phyloP scores from a whole-genome alignment of 768 basidiomycete species.

The Lentinula sp. region DNA sequence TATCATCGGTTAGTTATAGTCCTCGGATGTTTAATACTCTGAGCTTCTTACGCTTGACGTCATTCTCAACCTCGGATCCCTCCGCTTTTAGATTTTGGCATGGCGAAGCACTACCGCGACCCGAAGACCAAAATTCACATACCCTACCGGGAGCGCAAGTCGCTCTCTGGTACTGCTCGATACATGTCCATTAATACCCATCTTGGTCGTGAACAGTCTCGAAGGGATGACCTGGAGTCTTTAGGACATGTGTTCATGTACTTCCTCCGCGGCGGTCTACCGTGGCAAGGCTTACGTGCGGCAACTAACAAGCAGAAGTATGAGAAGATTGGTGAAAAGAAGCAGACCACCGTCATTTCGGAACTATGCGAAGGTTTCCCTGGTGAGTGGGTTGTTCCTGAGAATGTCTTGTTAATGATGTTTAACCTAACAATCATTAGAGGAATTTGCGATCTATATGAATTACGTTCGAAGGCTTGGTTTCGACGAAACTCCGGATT shows the following conservation, averaged over 20 bases:
- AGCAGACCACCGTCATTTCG: slow-evolving; percentile 85
- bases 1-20: slow-evolving; percentile 64
- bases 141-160: slow-evolving; percentile 98
- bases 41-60: not conserved
- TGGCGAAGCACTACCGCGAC: slow-evolving; percentile 99
- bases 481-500: slow-evolving; percentile 96
- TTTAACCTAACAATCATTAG: slow-evolving; percentile 32
- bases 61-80: not conserved
- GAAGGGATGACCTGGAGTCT: slow-evolving; percentile 94
- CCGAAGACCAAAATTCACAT: slow-evolving; percentile 98
- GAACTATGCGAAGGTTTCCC: slow-evolving; percentile 98
- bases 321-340: slow-evolving; percentile 99
- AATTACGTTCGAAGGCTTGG: slow-evolving; percentile 98
- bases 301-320: slow-evolving; percentile 99
- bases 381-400: slow-evolving; percentile 40
- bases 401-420: not conserved
- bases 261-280: slow-evolving; percentile 91
- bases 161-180: slow-evolving; percentile 90
- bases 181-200: slow-evolving; percentile 99
- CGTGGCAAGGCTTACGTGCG: slow-evolving; percentile 97
- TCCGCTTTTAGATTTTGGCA: slow-evolving; percentile 76
- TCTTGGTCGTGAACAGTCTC: slow-evolving; percentile 89
- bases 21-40: not conserved
- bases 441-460: slow-evolving; percentile 98
- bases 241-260: slow-evolving; percentile 99